phyloP scores from a whole-genome alignment of 106 monocot species.

The Ottelia alismoides region DNA sequence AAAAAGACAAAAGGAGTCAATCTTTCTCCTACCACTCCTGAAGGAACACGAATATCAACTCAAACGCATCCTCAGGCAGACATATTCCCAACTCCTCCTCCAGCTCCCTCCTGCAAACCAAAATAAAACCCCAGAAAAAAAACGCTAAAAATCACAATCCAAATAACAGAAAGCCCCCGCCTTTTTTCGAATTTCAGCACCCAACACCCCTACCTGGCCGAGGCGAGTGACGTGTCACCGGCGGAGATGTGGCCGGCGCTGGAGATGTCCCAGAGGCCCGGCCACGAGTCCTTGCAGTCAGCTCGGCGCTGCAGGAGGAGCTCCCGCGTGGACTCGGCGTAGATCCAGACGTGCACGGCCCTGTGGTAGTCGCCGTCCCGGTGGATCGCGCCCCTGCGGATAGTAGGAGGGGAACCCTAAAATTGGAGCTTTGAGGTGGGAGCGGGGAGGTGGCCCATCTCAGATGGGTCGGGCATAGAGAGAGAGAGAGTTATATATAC shows the following conservation, averaged over 20 bases:
- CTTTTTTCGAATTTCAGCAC: too few relatives aligned
- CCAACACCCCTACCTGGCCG: slow-evolving; percentile 68
- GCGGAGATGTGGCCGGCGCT: slow-evolving; percentile 95
- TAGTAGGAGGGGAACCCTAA: background rate
- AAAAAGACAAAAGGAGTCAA: background rate
- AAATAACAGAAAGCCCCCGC: too few relatives aligned
- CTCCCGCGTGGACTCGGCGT: slow-evolving; percentile 79
- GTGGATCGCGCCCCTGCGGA: slow-evolving; percentile 55
- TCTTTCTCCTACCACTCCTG: slow-evolving; percentile 59
- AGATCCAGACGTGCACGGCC: slow-evolving; percentile 95
- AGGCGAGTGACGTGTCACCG: slow-evolving; percentile 65
- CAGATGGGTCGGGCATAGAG: background rate
- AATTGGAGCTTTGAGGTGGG: background rate
- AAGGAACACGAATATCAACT: slow-evolving; percentile 79
- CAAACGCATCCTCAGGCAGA: slow-evolving; percentile 87
- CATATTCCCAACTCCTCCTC: slow-evolving; percentile 81
- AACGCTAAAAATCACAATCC: too few relatives aligned
- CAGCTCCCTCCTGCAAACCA: slow-evolving; percentile 67
- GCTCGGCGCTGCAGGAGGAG: slow-evolving; percentile 85
- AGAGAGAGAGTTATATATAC: too few relatives aligned
- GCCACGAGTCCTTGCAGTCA: slow-evolving; percentile 96
- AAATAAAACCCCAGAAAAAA: background rate
- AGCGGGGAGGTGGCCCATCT: background rate
- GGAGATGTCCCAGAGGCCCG: slow-evolving; percentile 88
- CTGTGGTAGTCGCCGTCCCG: slow-evolving; percentile 85